Conservation (phyloP, 2,329 filamentous ascomycete genomes). For the Scolecobasidium constrictum region DNA sequence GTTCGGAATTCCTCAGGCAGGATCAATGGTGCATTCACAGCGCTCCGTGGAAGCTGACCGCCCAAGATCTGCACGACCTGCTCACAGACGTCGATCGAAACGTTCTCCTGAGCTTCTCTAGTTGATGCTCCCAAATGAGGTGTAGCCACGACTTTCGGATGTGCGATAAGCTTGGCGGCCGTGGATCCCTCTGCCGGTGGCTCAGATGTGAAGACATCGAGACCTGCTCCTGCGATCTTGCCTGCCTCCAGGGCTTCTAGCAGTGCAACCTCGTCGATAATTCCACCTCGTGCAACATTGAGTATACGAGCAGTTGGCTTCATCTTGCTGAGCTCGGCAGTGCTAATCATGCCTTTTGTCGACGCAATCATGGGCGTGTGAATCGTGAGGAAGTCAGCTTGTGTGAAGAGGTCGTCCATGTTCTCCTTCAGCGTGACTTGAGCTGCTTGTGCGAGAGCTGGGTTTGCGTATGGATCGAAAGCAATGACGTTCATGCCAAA, state of each 20-base stretch:
- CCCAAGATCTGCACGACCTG: constrained; percentile 65
- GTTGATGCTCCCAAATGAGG: constrained; percentile 74
- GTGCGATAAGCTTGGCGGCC: constrained; percentile 52
- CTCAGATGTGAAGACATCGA: constrained; percentile 72
- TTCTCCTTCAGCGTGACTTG: constrained; percentile 52
- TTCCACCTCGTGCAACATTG: constrained; percentile 70
- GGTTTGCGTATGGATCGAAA: constrained; percentile 67
- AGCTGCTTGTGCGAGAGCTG: constrained; percentile 56
- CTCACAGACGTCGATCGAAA: constrained; percentile 71
- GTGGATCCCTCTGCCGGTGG: constrained; percentile 50
- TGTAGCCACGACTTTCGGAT: constrained; percentile 64
- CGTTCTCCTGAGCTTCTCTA: constrained; percentile 74
- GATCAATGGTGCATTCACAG: constrained; percentile 74
- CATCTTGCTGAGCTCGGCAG: constrained; percentile 57
- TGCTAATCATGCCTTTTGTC: constrained; percentile 62
- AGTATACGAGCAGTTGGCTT: constrained; percentile 62
- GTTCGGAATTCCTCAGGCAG: constrained; percentile 70
- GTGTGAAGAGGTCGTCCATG: constrained; percentile 50
- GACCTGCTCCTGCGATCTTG: constrained; percentile 63
- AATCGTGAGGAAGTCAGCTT: constrained; percentile 67
- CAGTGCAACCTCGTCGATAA: constrained; percentile 67
- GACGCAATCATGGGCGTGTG: constrained; percentile 72
- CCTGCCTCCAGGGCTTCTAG: constrained; percentile 59
- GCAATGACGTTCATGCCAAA: constrained; percentile 67
- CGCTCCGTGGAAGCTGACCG: constrained; percentile 62